phyloP scores from a whole-genome alignment of 495 filamentous ascomycete genomes.

The Massariosphaeria phaeospora region DNA sequence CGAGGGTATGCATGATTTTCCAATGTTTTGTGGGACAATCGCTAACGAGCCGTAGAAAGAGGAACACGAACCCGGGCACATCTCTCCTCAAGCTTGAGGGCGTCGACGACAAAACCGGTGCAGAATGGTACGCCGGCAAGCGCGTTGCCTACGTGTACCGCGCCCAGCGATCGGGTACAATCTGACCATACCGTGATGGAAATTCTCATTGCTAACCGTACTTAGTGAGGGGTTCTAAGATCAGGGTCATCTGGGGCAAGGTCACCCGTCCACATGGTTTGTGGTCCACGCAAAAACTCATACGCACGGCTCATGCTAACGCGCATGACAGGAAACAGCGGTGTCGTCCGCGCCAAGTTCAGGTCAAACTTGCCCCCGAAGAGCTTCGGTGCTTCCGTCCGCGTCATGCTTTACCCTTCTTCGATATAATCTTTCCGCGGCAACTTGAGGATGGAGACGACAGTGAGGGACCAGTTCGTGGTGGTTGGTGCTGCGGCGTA shows the following conservation, averaged over 20 bases:
- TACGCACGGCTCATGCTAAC: no score
- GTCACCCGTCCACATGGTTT: constrained; percentile 89
- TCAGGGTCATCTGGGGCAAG: constrained; percentile 99
- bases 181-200: no score
- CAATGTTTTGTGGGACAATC: background rate
- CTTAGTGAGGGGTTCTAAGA: constrained; percentile 93
- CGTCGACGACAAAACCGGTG: constrained; percentile 79
- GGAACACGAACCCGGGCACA: constrained; percentile 76
- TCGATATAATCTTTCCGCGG: constrained; percentile 46
- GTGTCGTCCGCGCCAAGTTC: constrained; percentile 95
- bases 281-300: no score
- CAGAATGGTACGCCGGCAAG: constrained; percentile 75
- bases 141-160: constrained; percentile 96
- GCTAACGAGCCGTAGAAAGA: constrained; percentile 42
- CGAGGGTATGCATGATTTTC: constrained; percentile 3
- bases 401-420: constrained; percentile 98
- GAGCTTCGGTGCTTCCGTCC: constrained; percentile 92
- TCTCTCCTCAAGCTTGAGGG: constrained; percentile 89
- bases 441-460: constrained; percentile 13
- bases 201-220: no score
- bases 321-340: constrained; percentile 87
- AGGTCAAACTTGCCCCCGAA: constrained; percentile 86
- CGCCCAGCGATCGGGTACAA: constrained; percentile 80
- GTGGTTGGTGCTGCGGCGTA: background rate
- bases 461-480: constrained; percentile 1